phyloP scores from a whole-genome alignment of 2,329 filamentous ascomycete genomes.

The Mycosphaerelloides madeirae region DNA sequence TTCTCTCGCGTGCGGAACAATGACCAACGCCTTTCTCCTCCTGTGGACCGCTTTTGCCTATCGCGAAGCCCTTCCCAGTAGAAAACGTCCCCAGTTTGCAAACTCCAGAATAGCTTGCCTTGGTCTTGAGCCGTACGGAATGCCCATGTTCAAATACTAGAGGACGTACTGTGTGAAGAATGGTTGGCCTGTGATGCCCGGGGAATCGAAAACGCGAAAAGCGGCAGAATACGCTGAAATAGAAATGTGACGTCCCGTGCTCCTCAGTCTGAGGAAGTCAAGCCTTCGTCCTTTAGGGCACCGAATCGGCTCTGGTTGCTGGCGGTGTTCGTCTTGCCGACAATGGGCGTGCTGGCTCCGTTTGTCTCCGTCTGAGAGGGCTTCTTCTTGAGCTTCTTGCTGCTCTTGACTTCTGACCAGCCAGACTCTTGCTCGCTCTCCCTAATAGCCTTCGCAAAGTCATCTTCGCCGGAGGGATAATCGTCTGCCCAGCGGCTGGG shows the following conservation, averaged over 20 bases:
- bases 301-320: constrained; percentile 11
- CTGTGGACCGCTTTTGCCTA: too few species aligned
- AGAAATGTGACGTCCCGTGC: not conserved
- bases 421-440: constrained; percentile 49
- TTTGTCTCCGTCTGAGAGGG: constrained; percentile 12
- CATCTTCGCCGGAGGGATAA: constrained; percentile 50
- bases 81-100: not conserved
- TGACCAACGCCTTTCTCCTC: too few species aligned
- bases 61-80: not conserved
- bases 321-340: constrained; percentile 4
- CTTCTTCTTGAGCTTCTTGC: constrained; percentile 52
- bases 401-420: constrained; percentile 57
- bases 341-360: constrained; percentile 13
- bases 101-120: too few species aligned
- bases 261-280: not conserved
- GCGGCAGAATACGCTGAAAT: not conserved
- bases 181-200: constrained; percentile 2
- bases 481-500: constrained; percentile 43
- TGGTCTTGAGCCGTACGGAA: not conserved
- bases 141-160: not conserved
- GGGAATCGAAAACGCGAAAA: not conserved
- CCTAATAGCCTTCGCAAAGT: constrained; percentile 49
- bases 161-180: not conserved
- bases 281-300: too few species aligned
- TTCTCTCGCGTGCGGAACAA: too few species aligned